Percentiles rank a stretch among this genome's conserved stretches.
Evolutionary conservation across 2,329 filamentous ascomycete species (phyloP).

Genomic region (Microsporum canis): DNA sequence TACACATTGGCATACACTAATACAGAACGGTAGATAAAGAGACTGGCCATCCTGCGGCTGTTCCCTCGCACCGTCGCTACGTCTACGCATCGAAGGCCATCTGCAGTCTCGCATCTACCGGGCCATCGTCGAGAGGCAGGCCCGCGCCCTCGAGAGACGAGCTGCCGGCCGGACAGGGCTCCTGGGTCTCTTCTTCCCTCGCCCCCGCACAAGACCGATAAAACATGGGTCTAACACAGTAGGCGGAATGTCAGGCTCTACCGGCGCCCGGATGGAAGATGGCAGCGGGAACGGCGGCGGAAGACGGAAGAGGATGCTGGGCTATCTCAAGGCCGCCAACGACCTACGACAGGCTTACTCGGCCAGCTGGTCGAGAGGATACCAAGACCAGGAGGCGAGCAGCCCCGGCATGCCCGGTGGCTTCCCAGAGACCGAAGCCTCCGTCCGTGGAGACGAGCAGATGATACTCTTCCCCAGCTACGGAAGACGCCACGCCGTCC

Average conservation of each 20-base stretch:
- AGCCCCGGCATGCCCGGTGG: conserved; percentile 54
- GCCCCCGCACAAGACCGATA: not conserved
- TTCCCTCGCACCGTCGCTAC: conserved; percentile 55
- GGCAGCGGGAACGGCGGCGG: conserved; percentile 16
- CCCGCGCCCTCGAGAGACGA: conserved; percentile 40
- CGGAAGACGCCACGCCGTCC: conserved; percentile 57
- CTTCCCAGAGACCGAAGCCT: conserved; percentile 76
- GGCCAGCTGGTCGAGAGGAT: conserved; percentile 43
- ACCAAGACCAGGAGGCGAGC: conserved; percentile 34
- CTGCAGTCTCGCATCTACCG: conserved; percentile 67
- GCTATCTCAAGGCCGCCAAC: conserved; percentile 59
- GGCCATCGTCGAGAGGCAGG: conserved; percentile 57
- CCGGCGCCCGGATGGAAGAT: conserved; percentile 1
- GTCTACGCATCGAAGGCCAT: conserved; percentile 58
- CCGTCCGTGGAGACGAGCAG: conserved; percentile 70
- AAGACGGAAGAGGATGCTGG: conserved; percentile 64
- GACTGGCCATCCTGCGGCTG: conserved; percentile 37
- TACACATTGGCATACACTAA: too few relatives aligned
- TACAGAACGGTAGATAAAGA: not conserved
- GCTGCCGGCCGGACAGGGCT: conserved; percentile 37
- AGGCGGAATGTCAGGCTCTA: not conserved
- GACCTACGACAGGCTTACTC: conserved; percentile 58
- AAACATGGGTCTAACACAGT: conserved; percentile 12
- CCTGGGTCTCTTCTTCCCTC: conserved; percentile 16
- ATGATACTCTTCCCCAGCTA: conserved; percentile 95